phyloP scores from a whole-genome alignment of 805 yeast genomes.

The Saccharomycopsis babjevae region DNA sequence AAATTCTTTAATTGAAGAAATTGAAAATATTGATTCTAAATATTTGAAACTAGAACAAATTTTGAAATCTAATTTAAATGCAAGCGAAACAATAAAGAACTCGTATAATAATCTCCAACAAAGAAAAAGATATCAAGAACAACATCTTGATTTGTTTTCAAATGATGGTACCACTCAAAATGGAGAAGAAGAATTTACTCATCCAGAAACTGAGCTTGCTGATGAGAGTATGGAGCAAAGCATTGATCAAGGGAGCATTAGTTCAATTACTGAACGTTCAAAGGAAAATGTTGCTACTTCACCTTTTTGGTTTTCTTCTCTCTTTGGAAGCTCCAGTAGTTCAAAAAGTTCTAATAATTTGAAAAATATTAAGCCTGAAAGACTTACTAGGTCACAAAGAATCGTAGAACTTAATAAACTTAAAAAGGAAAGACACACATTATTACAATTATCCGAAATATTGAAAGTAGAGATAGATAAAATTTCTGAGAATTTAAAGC shows the following conservation, averaged over 20 bases:
- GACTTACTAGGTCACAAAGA: conserved; percentile 28
- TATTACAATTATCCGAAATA: conserved; percentile 31
- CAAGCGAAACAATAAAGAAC: conserved; percentile 28
- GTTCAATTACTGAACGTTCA: not conserved
- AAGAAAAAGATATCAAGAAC: conserved; percentile 24
- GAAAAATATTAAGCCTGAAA: conserved; percentile 14
- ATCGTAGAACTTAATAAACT: conserved; percentile 28
- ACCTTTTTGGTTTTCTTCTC: not conserved
- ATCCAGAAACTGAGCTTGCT: conserved; percentile 24
- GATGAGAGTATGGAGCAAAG: not conserved
- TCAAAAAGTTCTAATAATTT: not conserved
- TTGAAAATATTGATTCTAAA: conserved; percentile 28
- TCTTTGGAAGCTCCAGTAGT: conserved; percentile 1
- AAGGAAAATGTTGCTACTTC: not conserved
- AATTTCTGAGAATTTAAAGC: conserved; percentile 26
- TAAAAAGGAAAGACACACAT: conserved; percentile 28
- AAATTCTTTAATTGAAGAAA: conserved; percentile 23
- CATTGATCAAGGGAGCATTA: not conserved
- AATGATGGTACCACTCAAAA: not conserved
- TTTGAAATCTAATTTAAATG: conserved; percentile 27
- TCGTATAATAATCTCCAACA: conserved; percentile 19
- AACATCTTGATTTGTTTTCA: conserved; percentile 15
- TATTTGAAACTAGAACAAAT: conserved; percentile 26
- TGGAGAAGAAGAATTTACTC: conserved; percentile 18
- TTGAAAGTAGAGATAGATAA: conserved; percentile 29